Conservation (phyloP, 257 asterid species). For the Verbena officinalis region DNA sequence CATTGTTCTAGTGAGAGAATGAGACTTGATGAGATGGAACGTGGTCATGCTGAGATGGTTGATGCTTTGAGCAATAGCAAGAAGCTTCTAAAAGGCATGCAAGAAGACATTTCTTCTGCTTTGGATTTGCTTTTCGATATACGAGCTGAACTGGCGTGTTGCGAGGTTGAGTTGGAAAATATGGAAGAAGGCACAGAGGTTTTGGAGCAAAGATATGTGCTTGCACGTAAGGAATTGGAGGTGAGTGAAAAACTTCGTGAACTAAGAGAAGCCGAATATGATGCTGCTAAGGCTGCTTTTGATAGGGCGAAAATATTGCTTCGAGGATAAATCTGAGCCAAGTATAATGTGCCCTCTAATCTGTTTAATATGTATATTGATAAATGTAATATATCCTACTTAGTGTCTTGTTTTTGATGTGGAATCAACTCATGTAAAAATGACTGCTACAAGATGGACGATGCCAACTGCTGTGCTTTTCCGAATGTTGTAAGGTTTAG, state of each 20-base stretch:
- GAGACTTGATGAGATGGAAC: slow-evolving; percentile 34
- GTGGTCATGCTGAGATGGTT: slow-evolving; percentile 31
- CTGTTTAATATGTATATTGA: not conserved
- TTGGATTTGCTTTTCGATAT: slow-evolving; percentile 39
- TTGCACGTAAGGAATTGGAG: slow-evolving; percentile 38
- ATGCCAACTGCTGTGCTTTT: too few relatives aligned
- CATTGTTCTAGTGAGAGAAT: slow-evolving; percentile 35
- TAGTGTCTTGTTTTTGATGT: not conserved
- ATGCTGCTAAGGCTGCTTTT: slow-evolving; percentile 49
- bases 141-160: slow-evolving; percentile 38
- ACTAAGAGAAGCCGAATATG: slow-evolving; percentile 35
- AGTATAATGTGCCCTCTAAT: not conserved
- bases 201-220: slow-evolving; percentile 29
- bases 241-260: slow-evolving; percentile 30
- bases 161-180: slow-evolving; percentile 32
- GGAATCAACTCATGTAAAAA: not conserved
- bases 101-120: slow-evolving; percentile 32
- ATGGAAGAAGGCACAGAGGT: slow-evolving; percentile 30
- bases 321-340: slow-evolving; percentile 23
- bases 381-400: not conserved
- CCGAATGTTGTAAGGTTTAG: too few relatives aligned
- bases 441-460: not conserved
- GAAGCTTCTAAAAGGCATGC: slow-evolving; percentile 24
- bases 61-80: slow-evolving; percentile 2
- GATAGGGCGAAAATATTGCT: slow-evolving; percentile 42